These are phyloP conservation scores for Jacaranda copaia DNA, from an alignment of 257 asterid genomes.

Conservation along the genomic window DNA sequence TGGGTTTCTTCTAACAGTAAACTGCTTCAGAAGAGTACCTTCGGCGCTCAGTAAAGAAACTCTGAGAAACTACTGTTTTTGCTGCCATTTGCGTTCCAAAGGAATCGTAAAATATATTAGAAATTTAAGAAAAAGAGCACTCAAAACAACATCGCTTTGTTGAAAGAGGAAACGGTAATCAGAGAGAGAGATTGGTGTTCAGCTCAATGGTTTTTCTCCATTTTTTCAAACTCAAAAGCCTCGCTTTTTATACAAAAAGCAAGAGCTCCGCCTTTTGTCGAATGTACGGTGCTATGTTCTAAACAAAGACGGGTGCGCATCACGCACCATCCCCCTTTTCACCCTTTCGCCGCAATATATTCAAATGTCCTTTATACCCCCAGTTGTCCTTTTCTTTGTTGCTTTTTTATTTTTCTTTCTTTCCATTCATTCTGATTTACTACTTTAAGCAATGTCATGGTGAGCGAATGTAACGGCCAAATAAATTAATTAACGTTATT, in stretches of 20 bases:
- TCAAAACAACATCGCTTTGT: not conserved
- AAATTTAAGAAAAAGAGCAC: not conserved
- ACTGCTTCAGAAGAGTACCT: slow-evolving; percentile 78
- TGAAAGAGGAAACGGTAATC: slow-evolving; percentile 26
- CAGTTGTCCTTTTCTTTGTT: not conserved
- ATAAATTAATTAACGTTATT: too few relatives aligned
- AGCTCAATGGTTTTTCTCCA: slow-evolving; percentile 22
- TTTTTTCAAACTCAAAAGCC: slow-evolving; percentile 36
- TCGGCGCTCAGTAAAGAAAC: slow-evolving; percentile 53
- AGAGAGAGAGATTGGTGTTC: slow-evolving; percentile 22
- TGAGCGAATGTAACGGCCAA: too few relatives aligned
- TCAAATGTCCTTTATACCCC: slow-evolving; percentile 49
- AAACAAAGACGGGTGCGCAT: slow-evolving; percentile 40
- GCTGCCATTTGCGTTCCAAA: slow-evolving; percentile 54
- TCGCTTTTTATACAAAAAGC: slow-evolving; percentile 36
- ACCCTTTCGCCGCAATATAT: slow-evolving; percentile 46
- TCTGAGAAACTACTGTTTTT: slow-evolving; percentile 41
- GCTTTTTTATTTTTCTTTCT: not conserved
- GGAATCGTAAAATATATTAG: not conserved
- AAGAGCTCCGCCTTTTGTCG: slow-evolving; percentile 41
- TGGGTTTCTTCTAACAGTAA: slow-evolving; percentile 49
- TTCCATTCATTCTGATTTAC: too few relatives aligned
- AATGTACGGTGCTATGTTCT: slow-evolving; percentile 38
- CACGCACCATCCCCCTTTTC: slow-evolving; percentile 31
- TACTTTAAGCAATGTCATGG: too few relatives aligned